Evolutionary conservation across 2,329 filamentous ascomycete genomes (phyloP), one percentile per base, ranked within the genome.

Genomic region (Pseudocercospora fuligena): DNA sequence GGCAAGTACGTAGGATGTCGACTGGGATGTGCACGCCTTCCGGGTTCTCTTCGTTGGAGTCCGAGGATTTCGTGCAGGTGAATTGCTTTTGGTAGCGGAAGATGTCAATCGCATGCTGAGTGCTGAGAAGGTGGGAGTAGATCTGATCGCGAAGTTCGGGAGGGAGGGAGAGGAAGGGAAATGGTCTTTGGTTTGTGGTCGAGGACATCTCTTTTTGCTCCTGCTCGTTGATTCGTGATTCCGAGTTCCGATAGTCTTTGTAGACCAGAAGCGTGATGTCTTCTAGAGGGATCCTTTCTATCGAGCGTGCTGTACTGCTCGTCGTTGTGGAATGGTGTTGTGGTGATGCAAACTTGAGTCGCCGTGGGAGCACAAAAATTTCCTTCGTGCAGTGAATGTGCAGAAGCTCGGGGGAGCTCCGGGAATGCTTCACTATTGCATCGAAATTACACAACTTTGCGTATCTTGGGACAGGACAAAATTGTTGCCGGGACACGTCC

Each of bases 1-100:
- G 61, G 31, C 46, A 61, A 14, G 53, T 49, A 19, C 64, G 59
- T 49, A 73, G 70, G 36, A 74, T 49, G 1, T 2, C 14, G 21
- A 49, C 46, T 23, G 46, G 21, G n/a, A 49, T 49, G 21, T 49
- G n/a, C 5, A 19, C 11, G n/a, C 46, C 46, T 23, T 21, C 46
- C 1, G 46, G 46, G 7, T 49, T 49, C 46, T 49, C 47, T 12
- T 51, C 47, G n/a, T 51, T 51, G 7, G 19, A 51, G 19, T 51
- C 47, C 6, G 47, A 51, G 11, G 47, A 21, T 51, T 51, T 51
- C 5, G 47, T 51, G 12, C 47, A 51, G 47, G 47, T 51, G 19
- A 25, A 25, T 2, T 19, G 47, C 7, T 51, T 21, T 7, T 51
- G 19, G 47, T 25, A 51, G 19, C 47, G 47, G 47, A 51, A 51